Evolutionary conservation across 176 grass and related monocot species (phyloP), one percentile per base, ranked within the genome.

Genomic region (Aechmea fasciata): DNA sequence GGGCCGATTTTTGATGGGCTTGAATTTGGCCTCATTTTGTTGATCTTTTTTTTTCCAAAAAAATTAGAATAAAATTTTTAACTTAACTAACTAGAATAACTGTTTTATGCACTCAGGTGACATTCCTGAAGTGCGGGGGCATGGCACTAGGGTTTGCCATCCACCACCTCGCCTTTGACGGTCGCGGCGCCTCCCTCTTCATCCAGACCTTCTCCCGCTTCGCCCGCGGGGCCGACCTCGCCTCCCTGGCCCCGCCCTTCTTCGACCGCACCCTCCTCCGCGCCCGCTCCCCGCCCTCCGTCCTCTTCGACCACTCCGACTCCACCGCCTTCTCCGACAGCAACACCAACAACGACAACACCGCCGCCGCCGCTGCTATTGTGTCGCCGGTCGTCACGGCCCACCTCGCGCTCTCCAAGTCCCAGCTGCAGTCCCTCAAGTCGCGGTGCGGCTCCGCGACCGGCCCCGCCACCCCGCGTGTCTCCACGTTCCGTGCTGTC

Each of bases 81-180:
- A 55, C 13, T 55, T 2, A 55, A 3, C 11, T 13, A 55, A 55
- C 13, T 55, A 55, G 15, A 55, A n/a, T 18, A 61, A 20, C 55
- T 9, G 8, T 0, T n/a, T 9, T 57, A 17, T 57, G 52, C 55
- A 52, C 49, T 19, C 52, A 79, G 77, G 57, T 79, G 48, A 79
- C 68, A 13, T 71, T 65, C 50, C 68, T 79, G 47, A 79, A 71
- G 10, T 71, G 77, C 13, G 77, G 77, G 11, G 77, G 67, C 48
- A 57, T 41, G 12, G 54, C 50, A 1, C 48, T 79, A 11, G 68
- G 77, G 9, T 20, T 71, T 7, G 53, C 29, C 19, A 51, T 71
- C 18, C 54, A 71, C 5, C 77, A 79, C 57, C 10, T 18, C 1
- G 52, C 13, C n/a, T 20, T 20, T 10, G 77, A 79, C 23, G 77